Percentiles rank a stretch among this genome's conserved stretches.
These are phyloP conservation scores for Paragyromitra xinjiangensis DNA, from an alignment of 495 filamentous ascomycete species.

Conservation along the genomic window DNA sequence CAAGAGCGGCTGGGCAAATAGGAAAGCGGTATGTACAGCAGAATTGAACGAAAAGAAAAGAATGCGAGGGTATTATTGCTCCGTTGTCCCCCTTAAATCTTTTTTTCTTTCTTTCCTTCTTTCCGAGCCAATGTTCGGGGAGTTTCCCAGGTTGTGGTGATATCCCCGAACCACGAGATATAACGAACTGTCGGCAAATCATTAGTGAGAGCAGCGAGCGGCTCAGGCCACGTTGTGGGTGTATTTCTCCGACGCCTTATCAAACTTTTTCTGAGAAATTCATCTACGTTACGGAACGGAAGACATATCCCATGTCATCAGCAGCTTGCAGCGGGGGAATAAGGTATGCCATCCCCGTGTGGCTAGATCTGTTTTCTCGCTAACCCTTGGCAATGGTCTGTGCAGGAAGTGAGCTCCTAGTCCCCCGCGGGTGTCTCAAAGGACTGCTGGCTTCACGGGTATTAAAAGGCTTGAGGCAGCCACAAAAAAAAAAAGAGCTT, in stretches of 20 bases:
- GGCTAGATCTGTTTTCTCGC: slow-evolving; percentile 37
- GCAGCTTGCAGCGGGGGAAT: slow-evolving; percentile 34
- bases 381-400: slow-evolving; percentile 40
- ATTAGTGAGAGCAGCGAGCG: slow-evolving; percentile 21
- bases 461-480: slow-evolving; percentile 54
- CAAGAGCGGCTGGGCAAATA: slow-evolving; percentile 16
- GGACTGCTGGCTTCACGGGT: slow-evolving; percentile 40
- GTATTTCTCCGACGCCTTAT: slow-evolving; percentile 45
- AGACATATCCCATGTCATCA: slow-evolving; percentile 37
- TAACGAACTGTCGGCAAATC: slow-evolving; percentile 46
- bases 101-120: background rate
- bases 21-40: slow-evolving; percentile 42
- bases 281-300: slow-evolving; percentile 28
- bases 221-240: slow-evolving; percentile 45
- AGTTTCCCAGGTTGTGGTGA: slow-evolving; percentile 47
- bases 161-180: slow-evolving; percentile 44
- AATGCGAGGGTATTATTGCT: slow-evolving; percentile 27
- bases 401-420: slow-evolving; percentile 45
- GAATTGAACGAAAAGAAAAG: background rate
- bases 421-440: slow-evolving; percentile 46
- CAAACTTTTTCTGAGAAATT: background rate
- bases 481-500: slow-evolving; percentile 51
- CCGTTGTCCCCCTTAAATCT: slow-evolving; percentile 29
- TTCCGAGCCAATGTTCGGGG: slow-evolving; percentile 29
- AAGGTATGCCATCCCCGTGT: slow-evolving; percentile 45